Conservation (phyloP, 2,329 filamentous ascomycete species). For the Talaromyces sp. region DNA sequence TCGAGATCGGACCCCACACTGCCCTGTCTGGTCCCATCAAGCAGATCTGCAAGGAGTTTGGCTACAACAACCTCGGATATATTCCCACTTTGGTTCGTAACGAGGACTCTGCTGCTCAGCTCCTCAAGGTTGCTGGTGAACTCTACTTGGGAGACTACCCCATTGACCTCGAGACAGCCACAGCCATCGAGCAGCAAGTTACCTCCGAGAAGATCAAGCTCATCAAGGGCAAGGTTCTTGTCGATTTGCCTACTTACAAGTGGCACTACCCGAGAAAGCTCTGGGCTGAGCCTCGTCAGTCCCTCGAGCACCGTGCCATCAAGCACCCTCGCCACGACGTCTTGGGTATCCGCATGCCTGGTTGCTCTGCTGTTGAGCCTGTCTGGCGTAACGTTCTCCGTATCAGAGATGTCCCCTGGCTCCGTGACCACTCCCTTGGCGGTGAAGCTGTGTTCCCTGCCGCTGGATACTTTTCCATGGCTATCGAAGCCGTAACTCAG, state of each 20-base stretch:
- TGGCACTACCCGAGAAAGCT: conserved; percentile 10
- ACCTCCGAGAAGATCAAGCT: not conserved
- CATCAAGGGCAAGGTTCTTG: conserved; percentile 2
- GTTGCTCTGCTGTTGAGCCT: not conserved
- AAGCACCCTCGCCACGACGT: conserved; percentile 8
- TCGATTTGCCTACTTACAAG: conserved; percentile 13
- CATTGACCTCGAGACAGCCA: conserved; percentile 11
- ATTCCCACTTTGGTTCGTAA: conserved; percentile 17
- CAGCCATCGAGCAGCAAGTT: not conserved
- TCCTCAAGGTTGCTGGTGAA: conserved; percentile 11
- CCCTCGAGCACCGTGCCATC: not conserved
- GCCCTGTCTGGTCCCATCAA: conserved; percentile 21
- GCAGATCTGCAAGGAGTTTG: conserved; percentile 17
- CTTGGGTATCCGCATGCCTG: conserved; percentile 4
- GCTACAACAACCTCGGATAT: conserved; percentile 1
- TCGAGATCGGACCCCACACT: conserved; percentile 23
- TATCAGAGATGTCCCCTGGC: conserved; percentile 10
- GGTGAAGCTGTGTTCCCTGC: conserved; percentile 10
- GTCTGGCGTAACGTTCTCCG: conserved; percentile 15
- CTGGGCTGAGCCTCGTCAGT: conserved; percentile 12
- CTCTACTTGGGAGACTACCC: conserved; percentile 9
- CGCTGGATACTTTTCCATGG: conserved; percentile 10
- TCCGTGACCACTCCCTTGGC: conserved; percentile 18
- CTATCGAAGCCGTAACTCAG: conserved; percentile 3
- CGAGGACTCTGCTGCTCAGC: not conserved